Base-by-base conservation (phyloP, 1,284 basidiomycete species). In the Moesziomyces sp. region DNA sequence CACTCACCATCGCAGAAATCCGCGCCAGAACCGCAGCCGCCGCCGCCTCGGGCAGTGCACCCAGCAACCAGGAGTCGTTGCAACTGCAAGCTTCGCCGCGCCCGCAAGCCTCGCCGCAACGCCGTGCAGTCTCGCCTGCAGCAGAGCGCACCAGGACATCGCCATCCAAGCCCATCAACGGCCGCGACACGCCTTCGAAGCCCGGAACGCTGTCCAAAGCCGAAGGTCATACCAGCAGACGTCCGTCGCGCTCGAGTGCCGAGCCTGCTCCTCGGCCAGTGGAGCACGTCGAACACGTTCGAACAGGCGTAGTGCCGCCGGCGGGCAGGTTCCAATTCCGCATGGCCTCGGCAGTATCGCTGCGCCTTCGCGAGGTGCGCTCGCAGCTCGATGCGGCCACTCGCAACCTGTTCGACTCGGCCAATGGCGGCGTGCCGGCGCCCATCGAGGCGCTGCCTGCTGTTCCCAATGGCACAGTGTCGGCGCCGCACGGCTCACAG, bases 331-430 rank as follows among this genome's bases (percentile, higher is more conserved):
- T 74, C 26, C 48, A 61, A 30, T 68, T 74, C 24, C 55, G 61
- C 40, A 64, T 68, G 61, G 51, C 71, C 3, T 68, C 57, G n/a
- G 46, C 52, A 13, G 52, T 81, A 56, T 84, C 85, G 47, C 59
- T 79, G 10, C 83, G 85, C 35, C 84, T 85, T 44, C 77, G 80
- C 46, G 78, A 81, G 19, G 18, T 73, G 46, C 55, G 70, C 11
- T 63, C 59, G 1, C 63, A 58, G 52, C 58, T 73, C 21, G 64
- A 73, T 42, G 60, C 46, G 16, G 70, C 70, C 5, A 49, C 63
- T 0, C 54, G 54, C 46, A 55, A 64, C 11, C 45, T 67, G 16
- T 48, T 58, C 1, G 48, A 57, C 42, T 46, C 40, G 24, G 30
- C 26, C 5, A 26, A 46, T 35, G 48, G 38, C 21, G 46, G 43